Percentiles rank a stretch among this genome's conserved stretches.
These are phyloP conservation scores for Pelargonium cotyledonis DNA, from an alignment of 441 rosid genomes.

Conservation along the genomic window DNA sequence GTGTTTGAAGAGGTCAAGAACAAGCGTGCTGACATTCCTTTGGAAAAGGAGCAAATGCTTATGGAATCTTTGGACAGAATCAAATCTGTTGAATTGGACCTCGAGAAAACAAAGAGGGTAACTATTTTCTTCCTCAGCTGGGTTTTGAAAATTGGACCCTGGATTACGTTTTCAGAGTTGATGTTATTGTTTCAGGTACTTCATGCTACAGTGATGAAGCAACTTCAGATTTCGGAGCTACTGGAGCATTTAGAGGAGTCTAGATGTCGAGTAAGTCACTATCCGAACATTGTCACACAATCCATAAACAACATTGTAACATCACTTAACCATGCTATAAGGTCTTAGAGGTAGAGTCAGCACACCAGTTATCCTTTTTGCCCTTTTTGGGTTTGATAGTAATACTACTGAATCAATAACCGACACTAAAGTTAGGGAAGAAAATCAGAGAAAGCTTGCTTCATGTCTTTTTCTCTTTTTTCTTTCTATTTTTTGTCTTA, in stretches of 20 bases:
- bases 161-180: neutral
- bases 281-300: neutral
- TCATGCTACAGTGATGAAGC: slow-evolving; percentile 62
- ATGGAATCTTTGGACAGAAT: slow-evolving; percentile 82
- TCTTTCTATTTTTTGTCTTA: too few relatives aligned
- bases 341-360: too few relatives aligned
- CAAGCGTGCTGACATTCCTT: slow-evolving; percentile 64
- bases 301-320: too few relatives aligned
- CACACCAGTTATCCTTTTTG: too few relatives aligned
- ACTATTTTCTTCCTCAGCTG: slow-evolving; percentile 13
- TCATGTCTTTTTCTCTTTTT: too few relatives aligned
- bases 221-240: slow-evolving; percentile 59
- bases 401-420: too few relatives aligned
- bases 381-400: too few relatives aligned
- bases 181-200: slow-evolving; percentile 45
- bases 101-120: slow-evolving; percentile 86
- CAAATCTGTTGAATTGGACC: slow-evolving; percentile 78
- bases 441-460: too few relatives aligned
- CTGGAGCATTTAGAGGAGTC: slow-evolving; percentile 53
- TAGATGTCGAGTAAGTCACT: slow-evolving; percentile 51
- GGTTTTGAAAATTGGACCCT: slow-evolving; percentile 8
- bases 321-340: too few relatives aligned
- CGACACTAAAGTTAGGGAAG: too few relatives aligned
- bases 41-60: slow-evolving; percentile 75
- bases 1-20: slow-evolving; percentile 50